Evolutionary conservation across 2,329 filamentous ascomycete species (phyloP).

Genomic region (Neofusicoccum ribis): DNA sequence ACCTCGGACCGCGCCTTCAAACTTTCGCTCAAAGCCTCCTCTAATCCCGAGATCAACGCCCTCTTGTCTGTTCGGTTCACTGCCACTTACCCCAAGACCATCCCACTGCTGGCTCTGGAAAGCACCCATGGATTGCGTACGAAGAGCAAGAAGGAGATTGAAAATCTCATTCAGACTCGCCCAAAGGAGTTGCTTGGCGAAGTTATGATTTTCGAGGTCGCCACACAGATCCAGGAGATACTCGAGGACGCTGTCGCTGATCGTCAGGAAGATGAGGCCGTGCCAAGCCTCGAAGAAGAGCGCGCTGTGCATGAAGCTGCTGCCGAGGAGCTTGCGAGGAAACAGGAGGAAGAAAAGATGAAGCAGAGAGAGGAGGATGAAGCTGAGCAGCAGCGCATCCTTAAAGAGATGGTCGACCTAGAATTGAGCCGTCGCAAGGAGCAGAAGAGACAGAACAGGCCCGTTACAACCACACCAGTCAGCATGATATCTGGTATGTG

Average conservation of each 20-base stretch:
- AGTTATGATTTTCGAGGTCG: slow-evolving; percentile 66
- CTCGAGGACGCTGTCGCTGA: slow-evolving; percentile 83
- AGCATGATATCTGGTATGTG: slow-evolving; percentile 7
- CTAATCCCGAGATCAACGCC: slow-evolving; percentile 69
- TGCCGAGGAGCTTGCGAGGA: slow-evolving; percentile 58
- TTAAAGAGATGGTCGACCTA: slow-evolving; percentile 71
- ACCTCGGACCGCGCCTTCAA: slow-evolving; percentile 78
- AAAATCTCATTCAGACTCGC: slow-evolving; percentile 67
- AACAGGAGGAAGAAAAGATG: slow-evolving; percentile 43
- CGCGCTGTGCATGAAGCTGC: slow-evolving; percentile 78
- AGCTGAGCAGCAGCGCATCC: slow-evolving; percentile 68
- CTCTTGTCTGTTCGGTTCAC: slow-evolving; percentile 79
- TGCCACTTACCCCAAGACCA: slow-evolving; percentile 85
- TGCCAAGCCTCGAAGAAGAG: slow-evolving; percentile 88
- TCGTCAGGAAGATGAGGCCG: slow-evolving; percentile 70
- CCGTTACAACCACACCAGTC: slow-evolving; percentile 35
- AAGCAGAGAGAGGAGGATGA: slow-evolving; percentile 49
- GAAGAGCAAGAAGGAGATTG: slow-evolving; percentile 69
- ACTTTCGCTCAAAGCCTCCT: slow-evolving; percentile 72
- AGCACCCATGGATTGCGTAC: slow-evolving; percentile 65
- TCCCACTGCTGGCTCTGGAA: slow-evolving; percentile 70
- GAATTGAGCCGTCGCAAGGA: slow-evolving; percentile 70
- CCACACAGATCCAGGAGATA: slow-evolving; percentile 63
- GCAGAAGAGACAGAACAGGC: slow-evolving; percentile 57
- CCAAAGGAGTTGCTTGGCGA: slow-evolving; percentile 65